Conservation (phyloP, 208 protist genomes). For the Leishmania lainsoni region DNA sequence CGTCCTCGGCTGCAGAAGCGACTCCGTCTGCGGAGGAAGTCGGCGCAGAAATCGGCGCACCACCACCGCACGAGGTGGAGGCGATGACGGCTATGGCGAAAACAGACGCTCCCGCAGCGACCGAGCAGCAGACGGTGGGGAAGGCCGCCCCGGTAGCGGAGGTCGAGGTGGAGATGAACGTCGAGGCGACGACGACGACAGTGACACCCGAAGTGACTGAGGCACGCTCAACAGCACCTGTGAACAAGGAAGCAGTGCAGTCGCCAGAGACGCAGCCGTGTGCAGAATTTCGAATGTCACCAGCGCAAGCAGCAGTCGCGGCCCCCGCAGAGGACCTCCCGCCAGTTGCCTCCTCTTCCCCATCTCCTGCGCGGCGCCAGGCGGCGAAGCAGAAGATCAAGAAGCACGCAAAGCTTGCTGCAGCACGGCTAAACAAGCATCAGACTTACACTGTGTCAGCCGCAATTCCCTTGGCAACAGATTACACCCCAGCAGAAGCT, state of each 20-base stretch:
- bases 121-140: constrained; percentile 8
- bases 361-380: constrained; percentile 16
- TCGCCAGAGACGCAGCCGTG: background rate
- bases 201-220: background rate
- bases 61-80: constrained; percentile 13
- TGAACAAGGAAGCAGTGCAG: constrained; percentile 2
- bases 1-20: constrained; percentile 8
- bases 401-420: constrained; percentile 43
- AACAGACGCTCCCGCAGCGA: constrained; percentile 11
- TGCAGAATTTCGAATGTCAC: background rate
- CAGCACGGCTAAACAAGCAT: constrained; percentile 15
- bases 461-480: background rate
- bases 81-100: constrained; percentile 13
- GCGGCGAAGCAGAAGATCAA: constrained; percentile 51
- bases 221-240: background rate
- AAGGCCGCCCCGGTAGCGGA: background rate
- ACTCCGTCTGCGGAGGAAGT: constrained; percentile 15
- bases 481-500: constrained; percentile 1
- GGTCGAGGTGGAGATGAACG: background rate
- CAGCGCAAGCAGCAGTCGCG: background rate
- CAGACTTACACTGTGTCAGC: background rate
- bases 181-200: background rate
- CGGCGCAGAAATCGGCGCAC: constrained; percentile 8
- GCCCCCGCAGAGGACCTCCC: background rate
- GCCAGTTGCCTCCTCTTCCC: background rate